Evolutionary conservation across 176 grass and related monocot genomes (phyloP).

Genomic region (Triticum turgidum): DNA sequence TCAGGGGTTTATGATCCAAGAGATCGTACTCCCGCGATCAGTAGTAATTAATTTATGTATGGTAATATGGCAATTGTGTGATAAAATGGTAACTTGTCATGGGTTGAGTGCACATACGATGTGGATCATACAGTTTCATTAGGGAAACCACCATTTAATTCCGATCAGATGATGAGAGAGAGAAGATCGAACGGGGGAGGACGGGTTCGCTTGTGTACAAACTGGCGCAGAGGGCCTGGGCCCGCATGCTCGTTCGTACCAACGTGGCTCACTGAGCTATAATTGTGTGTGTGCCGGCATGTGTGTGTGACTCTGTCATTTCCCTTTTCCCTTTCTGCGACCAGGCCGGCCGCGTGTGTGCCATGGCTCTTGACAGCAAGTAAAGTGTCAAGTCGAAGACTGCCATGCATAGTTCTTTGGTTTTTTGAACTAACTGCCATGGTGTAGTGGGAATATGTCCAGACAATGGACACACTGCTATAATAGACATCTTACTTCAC

Average conservation of each 20-base stretch:
- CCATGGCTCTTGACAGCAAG: neutral
- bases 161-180: constrained; percentile 11
- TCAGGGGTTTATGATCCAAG: neutral
- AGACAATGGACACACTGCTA: neutral
- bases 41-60: neutral
- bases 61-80: neutral
- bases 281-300: constrained; percentile 19
- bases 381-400: neutral
- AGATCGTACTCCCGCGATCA: neutral
- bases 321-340: neutral
- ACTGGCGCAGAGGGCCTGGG: constrained; percentile 1
- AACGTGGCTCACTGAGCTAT: constrained; percentile 36
- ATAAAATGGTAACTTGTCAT: neutral
- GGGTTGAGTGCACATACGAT: neutral
- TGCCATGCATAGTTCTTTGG: neutral
- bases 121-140: neutral
- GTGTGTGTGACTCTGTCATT: constrained; percentile 6
- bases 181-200: neutral
- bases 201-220: constrained; percentile 17
- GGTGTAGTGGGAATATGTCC: neutral
- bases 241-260: constrained; percentile 43
- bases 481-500: neutral
- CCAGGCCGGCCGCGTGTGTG: neutral
- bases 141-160: neutral
- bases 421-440: neutral